These are phyloP conservation scores for Pseudocercospora macadamiae DNA, from an alignment of 2,329 filamentous ascomycete species.

Conservation along the genomic window DNA sequence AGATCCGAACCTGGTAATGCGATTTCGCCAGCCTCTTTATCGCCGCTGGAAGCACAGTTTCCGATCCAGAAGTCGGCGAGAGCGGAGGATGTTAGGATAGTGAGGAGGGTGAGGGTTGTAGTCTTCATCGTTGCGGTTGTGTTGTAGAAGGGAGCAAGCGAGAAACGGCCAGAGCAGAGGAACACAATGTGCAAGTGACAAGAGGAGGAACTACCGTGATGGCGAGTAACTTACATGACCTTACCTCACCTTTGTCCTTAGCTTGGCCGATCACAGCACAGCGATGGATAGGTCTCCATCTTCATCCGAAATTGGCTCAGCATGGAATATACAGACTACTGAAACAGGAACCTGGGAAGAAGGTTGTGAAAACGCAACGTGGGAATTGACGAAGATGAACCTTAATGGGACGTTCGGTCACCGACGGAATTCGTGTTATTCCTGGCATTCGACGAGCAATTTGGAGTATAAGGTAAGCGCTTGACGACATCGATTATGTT, in stretches of 20 bases:
- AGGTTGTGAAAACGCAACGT: background rate
- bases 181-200: background rate
- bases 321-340: background rate
- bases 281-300: background rate
- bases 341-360: background rate
- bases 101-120: background rate
- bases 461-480: too few relatives aligned
- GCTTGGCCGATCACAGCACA: background rate
- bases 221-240: background rate
- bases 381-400: background rate
- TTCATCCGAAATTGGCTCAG: background rate
- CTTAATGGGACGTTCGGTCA: background rate
- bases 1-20: slow-evolving; percentile 12
- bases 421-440: background rate
- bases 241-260: background rate
- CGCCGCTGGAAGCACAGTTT: slow-evolving; percentile 15
- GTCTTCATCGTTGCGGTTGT: background rate
- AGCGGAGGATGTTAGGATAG: background rate
- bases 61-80: slow-evolving; percentile 20
- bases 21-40: background rate
- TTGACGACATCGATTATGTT: too few relatives aligned
- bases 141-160: too few relatives aligned
- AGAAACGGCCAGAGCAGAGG: too few relatives aligned
- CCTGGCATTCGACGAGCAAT: too few relatives aligned
- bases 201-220: background rate